Evolutionary conservation across 1,139 yeast genomes (phyloP).

Genomic region (Blastobotrys illinoisensis): DNA sequence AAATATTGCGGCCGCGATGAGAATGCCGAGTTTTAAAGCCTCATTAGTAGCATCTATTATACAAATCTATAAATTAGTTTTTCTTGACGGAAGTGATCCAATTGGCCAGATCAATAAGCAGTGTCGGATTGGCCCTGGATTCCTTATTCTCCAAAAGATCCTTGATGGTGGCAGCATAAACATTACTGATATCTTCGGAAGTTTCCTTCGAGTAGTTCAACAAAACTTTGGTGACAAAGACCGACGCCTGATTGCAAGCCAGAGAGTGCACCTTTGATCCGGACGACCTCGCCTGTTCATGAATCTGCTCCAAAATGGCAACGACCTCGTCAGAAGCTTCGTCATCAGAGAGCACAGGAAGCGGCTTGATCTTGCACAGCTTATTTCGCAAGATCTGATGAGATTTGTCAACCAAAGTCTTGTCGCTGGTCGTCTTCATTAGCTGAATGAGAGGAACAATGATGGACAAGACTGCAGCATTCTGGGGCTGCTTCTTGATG

Average conservation of each 20-base stretch:
- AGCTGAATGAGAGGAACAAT: constrained; percentile 57
- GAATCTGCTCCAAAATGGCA: constrained; percentile 29
- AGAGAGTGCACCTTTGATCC: constrained; percentile 47
- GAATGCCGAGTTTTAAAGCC: background rate
- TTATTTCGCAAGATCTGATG: constrained; percentile 62
- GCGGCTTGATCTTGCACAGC: constrained; percentile 48
- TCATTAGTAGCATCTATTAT: background rate
- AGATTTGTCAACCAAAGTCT: constrained; percentile 65
- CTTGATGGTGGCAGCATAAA: constrained; percentile 54
- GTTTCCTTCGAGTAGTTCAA: constrained; percentile 18
- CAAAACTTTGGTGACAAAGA: constrained; percentile 49
- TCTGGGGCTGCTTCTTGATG: constrained; percentile 43
- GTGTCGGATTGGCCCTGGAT: constrained; percentile 50
- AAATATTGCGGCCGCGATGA: too few species aligned
- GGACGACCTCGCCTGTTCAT: constrained; percentile 39
- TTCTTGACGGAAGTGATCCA: constrained; percentile 55
- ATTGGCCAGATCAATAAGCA: constrained; percentile 75
- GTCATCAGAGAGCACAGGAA: constrained; percentile 18
- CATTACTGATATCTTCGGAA: constrained; percentile 39
- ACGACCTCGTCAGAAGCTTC: constrained; percentile 14
- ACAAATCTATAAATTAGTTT: background rate
- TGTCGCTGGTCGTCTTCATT: constrained; percentile 63
- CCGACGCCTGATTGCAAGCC: constrained; percentile 58
- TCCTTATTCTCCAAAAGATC: constrained; percentile 50
- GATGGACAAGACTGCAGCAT: constrained; percentile 40